Evolutionary conservation across 176 grass and related monocot genomes (phyloP).

Genomic region (Ananas comosus): DNA sequence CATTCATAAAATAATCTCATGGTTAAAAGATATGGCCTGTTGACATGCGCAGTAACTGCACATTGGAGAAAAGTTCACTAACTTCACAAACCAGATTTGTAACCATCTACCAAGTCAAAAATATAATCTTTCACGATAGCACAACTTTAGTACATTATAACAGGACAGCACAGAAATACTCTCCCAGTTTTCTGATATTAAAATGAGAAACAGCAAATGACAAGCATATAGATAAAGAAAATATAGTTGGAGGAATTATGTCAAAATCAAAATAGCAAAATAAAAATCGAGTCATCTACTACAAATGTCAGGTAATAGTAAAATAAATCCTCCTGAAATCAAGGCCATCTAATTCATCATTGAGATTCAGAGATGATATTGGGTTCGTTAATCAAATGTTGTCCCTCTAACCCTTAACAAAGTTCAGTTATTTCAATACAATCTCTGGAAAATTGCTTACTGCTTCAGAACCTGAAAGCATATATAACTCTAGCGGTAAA

Average conservation of each 20-base stretch:
- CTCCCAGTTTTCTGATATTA: background rate
- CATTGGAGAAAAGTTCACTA: background rate
- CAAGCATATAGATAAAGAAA: background rate
- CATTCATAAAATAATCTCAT: constrained; percentile 20
- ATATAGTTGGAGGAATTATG: background rate
- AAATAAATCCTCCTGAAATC: too few species aligned
- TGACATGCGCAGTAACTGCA: background rate
- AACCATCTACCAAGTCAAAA: background rate
- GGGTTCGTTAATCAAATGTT: too few species aligned
- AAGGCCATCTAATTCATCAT: too few species aligned
- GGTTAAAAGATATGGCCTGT: constrained; percentile 11
- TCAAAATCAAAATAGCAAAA: background rate
- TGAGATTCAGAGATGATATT: too few species aligned
- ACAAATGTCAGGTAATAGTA: too few species aligned
- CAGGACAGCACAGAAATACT: background rate
- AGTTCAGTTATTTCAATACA: too few species aligned
- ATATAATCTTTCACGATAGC: background rate
- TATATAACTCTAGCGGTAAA: too few species aligned
- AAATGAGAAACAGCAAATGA: background rate
- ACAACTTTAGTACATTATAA: background rate
- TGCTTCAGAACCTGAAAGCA: too few species aligned
- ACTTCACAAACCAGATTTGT: background rate
- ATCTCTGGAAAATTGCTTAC: too few species aligned
- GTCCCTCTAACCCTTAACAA: too few species aligned
- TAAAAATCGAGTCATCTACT: too few species aligned